A percentile compares a stretch with the other conserved stretches of the same genome.
These are phyloP conservation scores for Thielaviopsis cerberus DNA, from an alignment of 2,329 filamentous ascomycete species.

Conservation along the genomic window DNA sequence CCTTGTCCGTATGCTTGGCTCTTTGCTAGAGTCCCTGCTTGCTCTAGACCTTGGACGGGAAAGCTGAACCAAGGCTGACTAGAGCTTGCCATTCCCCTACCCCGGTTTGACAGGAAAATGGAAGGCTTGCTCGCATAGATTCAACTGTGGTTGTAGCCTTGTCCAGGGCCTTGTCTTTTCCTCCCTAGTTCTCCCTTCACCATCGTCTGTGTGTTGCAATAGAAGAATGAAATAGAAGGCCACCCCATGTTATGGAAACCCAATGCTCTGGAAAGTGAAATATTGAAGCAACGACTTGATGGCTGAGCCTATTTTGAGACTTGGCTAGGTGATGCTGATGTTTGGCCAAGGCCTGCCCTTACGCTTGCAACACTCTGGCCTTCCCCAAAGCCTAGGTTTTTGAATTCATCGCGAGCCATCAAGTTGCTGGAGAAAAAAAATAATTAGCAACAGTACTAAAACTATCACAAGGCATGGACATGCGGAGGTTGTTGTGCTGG, in stretches of 20 bases:
- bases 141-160: not conserved
- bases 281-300: not conserved
- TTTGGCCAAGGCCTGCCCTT: not conserved
- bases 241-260: not conserved
- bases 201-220: not conserved
- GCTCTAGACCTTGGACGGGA: not conserved
- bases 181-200: not conserved
- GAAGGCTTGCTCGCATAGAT: not conserved
- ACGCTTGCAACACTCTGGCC: not conserved
- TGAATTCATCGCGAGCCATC: conserved; percentile 90
- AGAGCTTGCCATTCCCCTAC: not conserved
- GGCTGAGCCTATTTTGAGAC: not conserved
- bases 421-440: conserved; percentile 47
- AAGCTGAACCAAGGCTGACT: not conserved
- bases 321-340: not conserved
- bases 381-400: conserved; percentile 60
- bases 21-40: not conserved
- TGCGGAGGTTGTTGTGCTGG: not conserved
- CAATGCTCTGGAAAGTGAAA: no score
- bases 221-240: not conserved
- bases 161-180: not conserved
- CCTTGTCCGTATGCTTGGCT: not conserved
- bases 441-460: not conserved
- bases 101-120: not conserved
- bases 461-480: not conserved